Base-by-base conservation (phyloP, 2,329 filamentous ascomycete genomes). In the Myriangium duriaei region DNA sequence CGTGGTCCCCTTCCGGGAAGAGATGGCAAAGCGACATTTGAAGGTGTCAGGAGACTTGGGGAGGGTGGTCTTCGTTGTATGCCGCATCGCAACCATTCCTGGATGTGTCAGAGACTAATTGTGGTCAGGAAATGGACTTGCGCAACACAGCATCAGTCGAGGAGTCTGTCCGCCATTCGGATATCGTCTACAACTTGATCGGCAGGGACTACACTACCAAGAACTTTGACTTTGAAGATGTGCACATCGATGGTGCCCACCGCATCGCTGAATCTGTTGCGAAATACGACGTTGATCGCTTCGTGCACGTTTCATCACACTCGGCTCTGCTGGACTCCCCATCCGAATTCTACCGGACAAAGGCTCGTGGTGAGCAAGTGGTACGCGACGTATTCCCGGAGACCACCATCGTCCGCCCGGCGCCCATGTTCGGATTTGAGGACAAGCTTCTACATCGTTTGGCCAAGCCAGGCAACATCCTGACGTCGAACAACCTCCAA, bases 231-330 rank as follows among this genome's bases (percentile, higher is more conserved):
- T 71, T 94, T 44, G 80, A 84, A 51, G 88, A 96, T 58, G 86
- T 96, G 30, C 86, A 98, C 54, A 76, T 96, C 28, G 86, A 94
- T 59, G 86, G 88, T 45, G 80, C 82, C 12, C 81, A 92, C 65
- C 80, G 91, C 49, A 98, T 98, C 52, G 84, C 76, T 35, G 85
- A 94, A 57, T 86, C 91, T 37, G 85, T 86, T 37, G 91, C 88
- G 53, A 98, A 98, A 65, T 98, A 98, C 64, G 88, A 98, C 54
- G 77, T 95, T 49, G 91, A 98, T 64, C 79, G 91, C 47, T 98
- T 84, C 62, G 86, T 98, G 47, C 91, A 98, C 52, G 79, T 98
- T 51, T 98, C 91, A 7, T 94, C 87, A 19, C 87, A 92, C 71
- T 96, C 88, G 55, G 88, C 85, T 41, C 69, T 81, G 59, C 71